A percentile compares a stretch with the other conserved stretches of the same genome.
These are phyloP conservation scores for Chalciporus chontae DNA, from an alignment of 768 basidiomycete species.

Conservation along the genomic window DNA sequence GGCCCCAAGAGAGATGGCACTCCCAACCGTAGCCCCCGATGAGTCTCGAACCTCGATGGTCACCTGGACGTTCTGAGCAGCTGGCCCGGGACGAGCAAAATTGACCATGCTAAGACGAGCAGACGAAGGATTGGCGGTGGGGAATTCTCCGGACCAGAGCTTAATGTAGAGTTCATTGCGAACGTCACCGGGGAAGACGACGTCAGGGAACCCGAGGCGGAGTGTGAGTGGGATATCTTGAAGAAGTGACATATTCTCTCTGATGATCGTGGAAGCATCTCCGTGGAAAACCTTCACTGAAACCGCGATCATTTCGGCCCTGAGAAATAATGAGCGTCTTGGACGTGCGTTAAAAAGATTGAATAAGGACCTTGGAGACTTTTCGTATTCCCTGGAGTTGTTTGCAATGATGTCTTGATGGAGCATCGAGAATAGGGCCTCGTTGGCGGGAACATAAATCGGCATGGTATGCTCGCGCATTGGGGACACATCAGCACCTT, in stretches of 20 bases:
- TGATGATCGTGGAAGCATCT: constrained; percentile 66
- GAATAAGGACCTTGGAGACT: constrained; percentile 64
- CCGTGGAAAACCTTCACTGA: constrained; percentile 87
- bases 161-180: constrained; percentile 96
- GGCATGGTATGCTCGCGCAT: constrained; percentile 81
- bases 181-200: constrained; percentile 88
- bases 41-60: constrained; percentile 81
- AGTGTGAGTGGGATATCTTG: constrained; percentile 78
- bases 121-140: constrained; percentile 47
- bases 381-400: constrained; percentile 77
- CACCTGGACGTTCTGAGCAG: constrained; percentile 70
- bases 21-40: constrained; percentile 64
- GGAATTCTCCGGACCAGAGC: constrained; percentile 91
- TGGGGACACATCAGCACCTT: constrained; percentile 59
- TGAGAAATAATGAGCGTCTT: constrained; percentile 27
- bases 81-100: constrained; percentile 56
- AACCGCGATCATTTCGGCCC: constrained; percentile 84
- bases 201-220: constrained; percentile 92
- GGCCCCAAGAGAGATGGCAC: constrained; percentile 76
- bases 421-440: constrained; percentile 85
- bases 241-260: constrained; percentile 80
- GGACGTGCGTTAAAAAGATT: not conserved
- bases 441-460: constrained; percentile 80
- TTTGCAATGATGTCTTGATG: constrained; percentile 92
- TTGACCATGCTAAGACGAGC: constrained; percentile 55